Evolutionary conservation across 2,329 filamentous ascomycete genomes (phyloP), one percentile per base, ranked within the genome.

Genomic region (Leptoxyphium fumago): DNA sequence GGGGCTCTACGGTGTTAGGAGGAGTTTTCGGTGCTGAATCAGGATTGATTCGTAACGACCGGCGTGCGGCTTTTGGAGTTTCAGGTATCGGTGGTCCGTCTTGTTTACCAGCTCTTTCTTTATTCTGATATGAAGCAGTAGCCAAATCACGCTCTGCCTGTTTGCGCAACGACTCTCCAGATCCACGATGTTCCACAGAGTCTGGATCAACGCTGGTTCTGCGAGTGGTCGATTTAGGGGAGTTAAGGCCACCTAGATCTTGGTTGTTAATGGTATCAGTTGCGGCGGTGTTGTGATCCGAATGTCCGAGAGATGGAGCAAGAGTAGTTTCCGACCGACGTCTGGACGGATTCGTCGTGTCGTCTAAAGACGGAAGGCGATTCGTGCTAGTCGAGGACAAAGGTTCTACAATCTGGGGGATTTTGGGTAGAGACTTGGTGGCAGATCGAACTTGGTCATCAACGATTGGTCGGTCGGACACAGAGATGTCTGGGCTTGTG

Each of bases 1-100:
- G 74, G 26, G 66, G 64, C 34, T 65, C 58, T 32, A 53, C 42
- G 14, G 63, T 50, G 46, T 65, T 67, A 9, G 64, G 64, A 21
- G 67, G 65, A 17, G 68, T 68, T 7, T 61, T 57, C 38, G 66
- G 64, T 30, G 61, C 48, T 38, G 57, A 29, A 13, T 48, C 39
- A 10, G 64, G 68, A 42, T 64, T 56, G 52, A 67, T 63, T 26
- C 45, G 32, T 15, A 36, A 9, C 5, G 13, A 9, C 32, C 32
- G 32, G 5, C 15, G 11, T 36, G 32, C 13, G 13, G 5, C 32
- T 36, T 13, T 36, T 36, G 32, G 32, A 9, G 32, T 36, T 36
- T 36, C 13, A 9, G 32, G 32, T 4, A 13, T 13, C 15, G 32
- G 32, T 36, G 15, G 32, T 5, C 32, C 15, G 32, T 36, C 32